Percentiles rank a stretch among this genome's conserved stretches.
Evolutionary conservation across 441 rosid species (phyloP).

Genomic region (Gossypium trilobum): DNA sequence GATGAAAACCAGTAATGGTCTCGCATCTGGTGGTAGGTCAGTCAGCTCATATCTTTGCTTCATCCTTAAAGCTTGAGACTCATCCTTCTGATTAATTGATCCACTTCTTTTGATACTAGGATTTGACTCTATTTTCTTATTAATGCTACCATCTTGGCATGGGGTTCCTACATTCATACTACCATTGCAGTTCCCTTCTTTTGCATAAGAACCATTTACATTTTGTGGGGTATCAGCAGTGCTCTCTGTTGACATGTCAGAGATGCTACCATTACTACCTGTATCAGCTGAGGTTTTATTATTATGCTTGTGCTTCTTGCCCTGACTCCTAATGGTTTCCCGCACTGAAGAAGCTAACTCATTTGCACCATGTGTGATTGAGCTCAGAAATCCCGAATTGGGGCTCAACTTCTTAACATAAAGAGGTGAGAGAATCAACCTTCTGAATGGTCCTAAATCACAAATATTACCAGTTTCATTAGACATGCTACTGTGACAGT

Average conservation of each 20-base stretch:
- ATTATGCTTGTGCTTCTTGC: slow-evolving; percentile 67
- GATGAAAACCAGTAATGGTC: slow-evolving; percentile 85
- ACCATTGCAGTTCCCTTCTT: slow-evolving; percentile 45
- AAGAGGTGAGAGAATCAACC: slow-evolving; percentile 78
- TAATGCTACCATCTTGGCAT: slow-evolving; percentile 31
- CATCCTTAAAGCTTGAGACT: slow-evolving; percentile 46
- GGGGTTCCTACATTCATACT: slow-evolving; percentile 27
- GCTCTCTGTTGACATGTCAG: slow-evolving; percentile 53
- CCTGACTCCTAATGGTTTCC: slow-evolving; percentile 79
- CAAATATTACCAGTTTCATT: slow-evolving; percentile 72
- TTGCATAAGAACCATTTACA: slow-evolving; percentile 36
- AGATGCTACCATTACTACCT: slow-evolving; percentile 38
- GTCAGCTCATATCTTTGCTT: slow-evolving; percentile 72
- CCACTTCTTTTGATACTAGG: slow-evolving; percentile 53
- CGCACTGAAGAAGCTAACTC: slow-evolving; percentile 89
- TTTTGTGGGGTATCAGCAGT: slow-evolving; percentile 42
- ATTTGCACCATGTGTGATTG: slow-evolving; percentile 92
- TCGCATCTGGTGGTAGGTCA: slow-evolving; percentile 78
- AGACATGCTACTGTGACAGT: slow-evolving; percentile 68
- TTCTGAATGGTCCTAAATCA: slow-evolving; percentile 75
- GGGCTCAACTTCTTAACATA: slow-evolving; percentile 60
- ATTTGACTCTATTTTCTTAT: slow-evolving; percentile 41
- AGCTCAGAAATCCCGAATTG: slow-evolving; percentile 58
- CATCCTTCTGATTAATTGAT: slow-evolving; percentile 65
- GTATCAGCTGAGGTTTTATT: slow-evolving; percentile 50